Conservation (phyloP, 2,329 filamentous ascomycete species). For the Tolypocladium tropicale region DNA sequence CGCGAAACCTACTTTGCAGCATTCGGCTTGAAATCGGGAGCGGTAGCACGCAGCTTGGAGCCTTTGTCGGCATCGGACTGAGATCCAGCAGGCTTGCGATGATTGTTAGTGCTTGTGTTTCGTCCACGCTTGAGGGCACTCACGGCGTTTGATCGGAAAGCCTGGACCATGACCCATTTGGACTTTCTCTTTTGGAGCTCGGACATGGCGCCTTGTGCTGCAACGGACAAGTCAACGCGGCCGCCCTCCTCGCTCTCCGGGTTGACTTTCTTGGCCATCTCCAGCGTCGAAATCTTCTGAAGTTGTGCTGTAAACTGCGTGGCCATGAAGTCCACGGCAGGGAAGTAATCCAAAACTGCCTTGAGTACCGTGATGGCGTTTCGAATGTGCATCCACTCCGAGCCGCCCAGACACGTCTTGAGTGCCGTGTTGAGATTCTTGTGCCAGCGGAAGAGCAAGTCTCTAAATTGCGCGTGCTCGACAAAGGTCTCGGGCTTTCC, state of each 20-base stretch:
- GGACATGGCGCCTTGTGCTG: constrained; percentile 61
- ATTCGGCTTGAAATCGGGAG: constrained; percentile 54
- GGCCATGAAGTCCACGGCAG: constrained; percentile 83
- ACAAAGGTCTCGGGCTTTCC: constrained; percentile 63
- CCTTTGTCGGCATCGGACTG: constrained; percentile 18
- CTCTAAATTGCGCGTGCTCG: constrained; percentile 78
- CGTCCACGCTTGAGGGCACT: constrained; percentile 11
- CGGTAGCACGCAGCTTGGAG: constrained; percentile 45
- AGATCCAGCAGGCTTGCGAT: constrained; percentile 15
- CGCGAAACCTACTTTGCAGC: constrained; percentile 22
- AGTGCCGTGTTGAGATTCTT: constrained; percentile 69
- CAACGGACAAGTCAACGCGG: constrained; percentile 64
- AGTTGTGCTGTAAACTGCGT: constrained; percentile 53
- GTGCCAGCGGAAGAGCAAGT: constrained; percentile 85
- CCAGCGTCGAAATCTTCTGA: constrained; percentile 54
- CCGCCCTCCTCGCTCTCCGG: constrained; percentile 42
- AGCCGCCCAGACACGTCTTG: constrained; percentile 68
- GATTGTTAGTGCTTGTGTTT: not conserved
- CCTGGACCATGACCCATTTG: constrained; percentile 65
- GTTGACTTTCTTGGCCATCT: constrained; percentile 38
- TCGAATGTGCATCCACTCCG: constrained; percentile 95
- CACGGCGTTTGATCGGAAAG: constrained; percentile 57
- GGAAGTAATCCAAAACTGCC: constrained; percentile 70
- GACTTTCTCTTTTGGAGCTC: constrained; percentile 57
- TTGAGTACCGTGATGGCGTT: constrained; percentile 90